Evolutionary conservation across 148 eudicot species (phyloP), one percentile per base, ranked within the genome.

Genomic region (Vaccinium vitisidaea): DNA sequence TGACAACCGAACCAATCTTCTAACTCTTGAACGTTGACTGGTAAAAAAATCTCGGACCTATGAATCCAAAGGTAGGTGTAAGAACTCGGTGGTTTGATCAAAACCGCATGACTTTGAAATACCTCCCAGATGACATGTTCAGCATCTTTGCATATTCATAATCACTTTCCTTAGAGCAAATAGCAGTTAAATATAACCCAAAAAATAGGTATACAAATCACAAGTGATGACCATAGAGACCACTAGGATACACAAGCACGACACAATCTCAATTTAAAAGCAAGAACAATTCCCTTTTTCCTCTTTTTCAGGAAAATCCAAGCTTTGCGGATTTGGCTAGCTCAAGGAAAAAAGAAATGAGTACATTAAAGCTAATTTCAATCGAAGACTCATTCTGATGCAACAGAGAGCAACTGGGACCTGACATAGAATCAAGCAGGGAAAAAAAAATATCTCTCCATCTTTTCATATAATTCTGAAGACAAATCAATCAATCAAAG

Each of bases 1-100:
- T 25, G 99, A 90, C 84, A 95, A 58, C 70, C 96, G 88, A 39
- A 90, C 92, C 87, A 89, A 84, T 86, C 87, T 97, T 90, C 98
- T 91, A 85, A 97, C 96, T 87, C 97, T 94, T 83, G 96, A 85
- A 59, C 93, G 92, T 76, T 93, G 98, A 89, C 86, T 84, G 32
- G 88, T 90, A 87, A 95, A 97, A 87, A 90, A 97, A 74, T 95
- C 98, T 59, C 92, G 90, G 82, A 95, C 98, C 99, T 97, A 65
- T 63, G 83, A 76, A 86, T 12, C 77, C 50, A 71, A 83, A 46
- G 58, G 77, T 8, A 69, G 19, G 73, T 80, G 84, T 53, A 73
- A 48, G 43, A 5, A 53, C 8, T 30, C 52, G n/a, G 21, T 16
- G 23, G 30, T 27, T 16, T 67, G 11, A 1, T 56, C 49, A 81